Evolutionary conservation across 2,329 filamentous ascomycete genomes (phyloP).

Genomic region (Sclerotiophoma versabilis): DNA sequence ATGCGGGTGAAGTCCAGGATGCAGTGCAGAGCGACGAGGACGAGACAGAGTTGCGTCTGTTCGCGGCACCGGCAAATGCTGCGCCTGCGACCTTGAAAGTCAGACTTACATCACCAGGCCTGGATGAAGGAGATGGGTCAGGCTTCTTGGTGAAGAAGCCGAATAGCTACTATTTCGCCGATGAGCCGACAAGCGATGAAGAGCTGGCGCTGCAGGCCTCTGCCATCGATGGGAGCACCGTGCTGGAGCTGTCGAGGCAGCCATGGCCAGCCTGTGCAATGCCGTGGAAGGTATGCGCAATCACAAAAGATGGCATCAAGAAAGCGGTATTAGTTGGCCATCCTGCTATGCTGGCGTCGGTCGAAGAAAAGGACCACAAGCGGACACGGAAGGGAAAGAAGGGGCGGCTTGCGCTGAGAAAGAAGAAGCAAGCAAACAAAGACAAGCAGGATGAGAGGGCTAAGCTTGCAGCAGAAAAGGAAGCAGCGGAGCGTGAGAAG

Average conservation of each 20-base stretch:
- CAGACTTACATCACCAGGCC: constrained; percentile 41
- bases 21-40: constrained; percentile 31
- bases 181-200: constrained; percentile 33
- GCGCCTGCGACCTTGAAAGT: constrained; percentile 38
- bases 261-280: constrained; percentile 46
- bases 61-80: constrained; percentile 36
- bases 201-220: constrained; percentile 30
- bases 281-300: constrained; percentile 45
- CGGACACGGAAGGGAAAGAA: constrained; percentile 46
- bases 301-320: constrained; percentile 40
- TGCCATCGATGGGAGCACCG: constrained; percentile 39
- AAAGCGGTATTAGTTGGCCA: constrained; percentile 42
- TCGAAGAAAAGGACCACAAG: constrained; percentile 35
- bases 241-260: constrained; percentile 37
- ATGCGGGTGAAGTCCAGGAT: constrained; percentile 2
- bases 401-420: constrained; percentile 43
- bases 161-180: constrained; percentile 45
- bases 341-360: constrained; percentile 25
- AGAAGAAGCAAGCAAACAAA: constrained; percentile 38
- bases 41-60: constrained; percentile 45
- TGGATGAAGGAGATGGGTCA: constrained; percentile 30
- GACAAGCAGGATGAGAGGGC: constrained; percentile 35
- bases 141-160: constrained; percentile 41
- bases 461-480: constrained; percentile 40
- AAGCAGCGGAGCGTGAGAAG: constrained; percentile 46